Evolutionary conservation across 2,329 filamentous ascomycete species (phyloP).

Genomic region (Cladophialophora exuberans): DNA sequence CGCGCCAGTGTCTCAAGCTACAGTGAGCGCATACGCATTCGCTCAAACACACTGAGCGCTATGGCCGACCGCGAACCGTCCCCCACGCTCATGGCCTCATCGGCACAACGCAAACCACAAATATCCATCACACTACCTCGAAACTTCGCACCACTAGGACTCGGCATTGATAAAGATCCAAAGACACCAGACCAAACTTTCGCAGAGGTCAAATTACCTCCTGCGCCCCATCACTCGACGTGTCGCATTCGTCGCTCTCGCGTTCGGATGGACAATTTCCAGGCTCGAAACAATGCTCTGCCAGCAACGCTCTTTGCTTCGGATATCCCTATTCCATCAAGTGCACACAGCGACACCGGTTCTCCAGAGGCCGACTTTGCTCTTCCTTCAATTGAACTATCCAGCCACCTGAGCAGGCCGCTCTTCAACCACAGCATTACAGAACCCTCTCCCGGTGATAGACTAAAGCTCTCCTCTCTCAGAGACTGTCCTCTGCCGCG

Average conservation of each 20-base stretch:
- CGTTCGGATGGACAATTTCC: slow-evolving; percentile 41
- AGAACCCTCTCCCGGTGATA: slow-evolving; percentile 38
- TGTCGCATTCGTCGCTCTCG: slow-evolving; percentile 46
- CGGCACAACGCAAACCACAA: slow-evolving; percentile 41
- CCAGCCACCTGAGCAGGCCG: slow-evolving; percentile 15
- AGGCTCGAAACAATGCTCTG: slow-evolving; percentile 39
- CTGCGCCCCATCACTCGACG: slow-evolving; percentile 49
- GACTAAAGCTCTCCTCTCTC: slow-evolving; percentile 43
- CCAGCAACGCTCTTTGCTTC: slow-evolving; percentile 35
- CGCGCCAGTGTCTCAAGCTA: not conserved
- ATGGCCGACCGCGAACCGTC: slow-evolving; percentile 31
- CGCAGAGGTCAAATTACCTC: slow-evolving; percentile 45
- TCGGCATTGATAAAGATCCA: slow-evolving; percentile 42
- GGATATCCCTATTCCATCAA: slow-evolving; percentile 48
- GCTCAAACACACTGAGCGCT: slow-evolving; percentile 3
- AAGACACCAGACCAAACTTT: slow-evolving; percentile 48
- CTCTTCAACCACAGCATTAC: slow-evolving; percentile 22
- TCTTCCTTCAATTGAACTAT: slow-evolving; percentile 34
- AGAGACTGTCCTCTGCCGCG: slow-evolving; percentile 43
- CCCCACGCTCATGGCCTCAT: slow-evolving; percentile 29
- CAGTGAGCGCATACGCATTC: not conserved
- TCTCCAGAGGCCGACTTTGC: slow-evolving; percentile 35
- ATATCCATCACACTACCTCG: slow-evolving; percentile 52
- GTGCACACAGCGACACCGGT: slow-evolving; percentile 19
- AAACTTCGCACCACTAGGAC: slow-evolving; percentile 47